Conservation (phyloP, 768 basidiomycete genomes). For the Ramaria sp. region DNA sequence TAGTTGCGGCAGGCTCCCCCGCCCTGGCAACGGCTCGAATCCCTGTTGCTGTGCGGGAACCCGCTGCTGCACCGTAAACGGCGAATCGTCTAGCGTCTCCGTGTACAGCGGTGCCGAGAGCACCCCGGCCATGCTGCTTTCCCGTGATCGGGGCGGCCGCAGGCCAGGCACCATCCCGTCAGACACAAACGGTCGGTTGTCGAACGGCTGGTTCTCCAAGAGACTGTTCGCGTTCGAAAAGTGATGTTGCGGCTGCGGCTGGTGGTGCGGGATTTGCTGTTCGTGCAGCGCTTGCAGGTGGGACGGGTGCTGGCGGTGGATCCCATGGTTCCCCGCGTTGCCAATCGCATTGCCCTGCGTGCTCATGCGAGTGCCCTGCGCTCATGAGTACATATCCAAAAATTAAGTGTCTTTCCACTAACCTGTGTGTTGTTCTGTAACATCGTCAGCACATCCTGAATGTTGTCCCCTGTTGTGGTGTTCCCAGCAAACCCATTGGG, state of each 20-base stretch:
- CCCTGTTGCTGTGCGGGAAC: conserved; percentile 39
- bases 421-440: conserved; percentile 70
- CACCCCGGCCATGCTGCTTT: conserved; percentile 40
- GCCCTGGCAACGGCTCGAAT: conserved; percentile 46
- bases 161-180: conserved; percentile 83
- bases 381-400: conserved; percentile 18
- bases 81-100: conserved; percentile 41
- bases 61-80: conserved; percentile 47
- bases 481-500: conserved; percentile 27
- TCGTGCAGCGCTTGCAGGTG: conserved; percentile 31
- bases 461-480: conserved; percentile 43
- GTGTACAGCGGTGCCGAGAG: conserved; percentile 32
- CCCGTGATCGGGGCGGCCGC: conserved; percentile 50
- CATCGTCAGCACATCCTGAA: conserved; percentile 79
- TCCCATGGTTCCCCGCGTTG: conserved; percentile 17
- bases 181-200: conserved; percentile 55
- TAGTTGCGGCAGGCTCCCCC: conserved; percentile 18
- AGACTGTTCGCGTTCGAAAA: conserved; percentile 52
- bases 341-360: conserved; percentile 6
- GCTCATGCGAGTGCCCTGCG: conserved; percentile 6
- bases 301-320: conserved; percentile 31
- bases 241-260: conserved; percentile 25
- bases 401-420: conserved; percentile 16
- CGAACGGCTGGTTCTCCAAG: conserved; percentile 28
- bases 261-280: conserved; percentile 21